phyloP scores from a whole-genome alignment of 2,329 filamentous ascomycete genomes.

The Phialophora macrospora region DNA sequence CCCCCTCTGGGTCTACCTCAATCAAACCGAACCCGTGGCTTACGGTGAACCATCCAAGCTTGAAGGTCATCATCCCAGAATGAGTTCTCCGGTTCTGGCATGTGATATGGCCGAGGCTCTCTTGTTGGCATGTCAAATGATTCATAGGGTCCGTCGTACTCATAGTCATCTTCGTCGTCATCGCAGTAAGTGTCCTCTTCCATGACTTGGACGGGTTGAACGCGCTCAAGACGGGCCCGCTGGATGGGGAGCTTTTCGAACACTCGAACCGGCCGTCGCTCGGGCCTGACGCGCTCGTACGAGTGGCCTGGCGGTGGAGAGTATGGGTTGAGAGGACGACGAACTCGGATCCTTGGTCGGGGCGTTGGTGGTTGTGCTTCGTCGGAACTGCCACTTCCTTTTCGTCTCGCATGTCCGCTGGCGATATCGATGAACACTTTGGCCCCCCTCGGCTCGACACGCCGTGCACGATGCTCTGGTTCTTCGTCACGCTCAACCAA shows the following conservation, averaged over 20 bases:
- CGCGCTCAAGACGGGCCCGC: neutral
- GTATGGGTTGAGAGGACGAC: slow-evolving; percentile 4
- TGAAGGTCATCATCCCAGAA: slow-evolving; percentile 23
- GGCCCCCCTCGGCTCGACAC: neutral
- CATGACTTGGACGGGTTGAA: neutral
- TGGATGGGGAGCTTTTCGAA: slow-evolving; percentile 13
- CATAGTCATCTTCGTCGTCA: neutral
- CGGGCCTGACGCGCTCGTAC: neutral
- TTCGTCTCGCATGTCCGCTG: neutral
- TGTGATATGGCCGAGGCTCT: slow-evolving; percentile 7
- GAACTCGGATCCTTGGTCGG: slow-evolving; percentile 12
- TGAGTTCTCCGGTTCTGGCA: slow-evolving; percentile 21
- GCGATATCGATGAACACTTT: slow-evolving; percentile 7
- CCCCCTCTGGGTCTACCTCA: neutral
- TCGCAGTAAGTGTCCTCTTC: neutral
- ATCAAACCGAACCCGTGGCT: slow-evolving; percentile 22
- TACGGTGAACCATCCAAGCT: slow-evolving; percentile 27
- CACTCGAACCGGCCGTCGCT: neutral
- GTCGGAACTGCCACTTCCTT: neutral
- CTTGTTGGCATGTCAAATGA: neutral
- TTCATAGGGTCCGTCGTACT: neutral
- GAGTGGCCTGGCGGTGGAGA: neutral
- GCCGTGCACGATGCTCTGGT: neutral
- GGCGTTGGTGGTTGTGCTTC: neutral
- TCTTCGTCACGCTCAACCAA: neutral